These are phyloP conservation scores for Antitrichia curtipendula DNA, from an alignment of 225 moss, liverwort and hornwort genomes.

Conservation along the genomic window DNA sequence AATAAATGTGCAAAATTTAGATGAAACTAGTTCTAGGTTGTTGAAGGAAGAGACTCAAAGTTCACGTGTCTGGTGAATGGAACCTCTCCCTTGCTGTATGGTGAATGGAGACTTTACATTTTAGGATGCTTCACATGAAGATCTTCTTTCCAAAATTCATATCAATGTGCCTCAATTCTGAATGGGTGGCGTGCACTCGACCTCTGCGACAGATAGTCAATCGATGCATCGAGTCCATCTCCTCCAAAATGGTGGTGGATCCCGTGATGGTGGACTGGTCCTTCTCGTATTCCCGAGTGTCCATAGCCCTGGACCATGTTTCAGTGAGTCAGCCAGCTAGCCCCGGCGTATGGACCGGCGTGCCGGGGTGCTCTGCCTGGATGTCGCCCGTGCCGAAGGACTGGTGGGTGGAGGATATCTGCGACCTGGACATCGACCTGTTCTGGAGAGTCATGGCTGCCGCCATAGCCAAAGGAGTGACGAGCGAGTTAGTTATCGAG, in stretches of 20 bases:
- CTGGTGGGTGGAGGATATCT: slow-evolving; percentile 92
- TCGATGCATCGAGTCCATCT: slow-evolving; percentile 63
- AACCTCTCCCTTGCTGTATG: background rate
- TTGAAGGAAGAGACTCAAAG: background rate
- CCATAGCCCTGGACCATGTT: slow-evolving; percentile 32
- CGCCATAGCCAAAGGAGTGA: slow-evolving; percentile 47
- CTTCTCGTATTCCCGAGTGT: slow-evolving; percentile 59
- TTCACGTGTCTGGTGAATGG: background rate
- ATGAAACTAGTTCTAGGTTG: background rate
- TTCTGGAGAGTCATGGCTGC: slow-evolving; percentile 84
- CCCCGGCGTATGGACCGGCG: slow-evolving; percentile 52
- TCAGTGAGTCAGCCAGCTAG: slow-evolving; percentile 30
- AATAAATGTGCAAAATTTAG: background rate
- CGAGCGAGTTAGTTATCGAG: slow-evolving; percentile 46
- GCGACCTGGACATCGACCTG: slow-evolving; percentile 69
- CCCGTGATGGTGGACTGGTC: slow-evolving; percentile 60
- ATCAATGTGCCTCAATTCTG: background rate
- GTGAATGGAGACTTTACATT: background rate
- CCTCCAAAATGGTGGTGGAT: slow-evolving; percentile 56
- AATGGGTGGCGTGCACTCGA: background rate
- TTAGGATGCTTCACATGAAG: background rate
- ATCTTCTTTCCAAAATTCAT: background rate
- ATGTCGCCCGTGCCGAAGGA: slow-evolving; percentile 55
- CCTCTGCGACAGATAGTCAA: slow-evolving; percentile 17
- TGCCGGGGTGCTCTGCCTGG: slow-evolving; percentile 33